Evolutionary conservation across 148 eudicot species (phyloP).

Genomic region (Fallopia convolvulus): DNA sequence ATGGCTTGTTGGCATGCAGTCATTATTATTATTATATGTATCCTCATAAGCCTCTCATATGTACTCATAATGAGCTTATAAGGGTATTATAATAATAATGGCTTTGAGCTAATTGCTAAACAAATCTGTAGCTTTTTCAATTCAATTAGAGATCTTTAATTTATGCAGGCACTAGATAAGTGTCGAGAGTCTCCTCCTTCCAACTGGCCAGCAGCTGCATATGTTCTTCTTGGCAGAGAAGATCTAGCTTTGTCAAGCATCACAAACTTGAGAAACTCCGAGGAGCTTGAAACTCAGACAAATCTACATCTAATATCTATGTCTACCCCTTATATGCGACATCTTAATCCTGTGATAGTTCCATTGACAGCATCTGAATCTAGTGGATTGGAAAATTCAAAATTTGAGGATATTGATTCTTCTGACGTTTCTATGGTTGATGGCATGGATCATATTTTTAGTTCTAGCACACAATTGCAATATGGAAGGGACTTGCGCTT

Average conservation of each 20-base stretch:
- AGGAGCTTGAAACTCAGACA: slow-evolving; percentile 46
- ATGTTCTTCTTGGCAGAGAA: slow-evolving; percentile 96
- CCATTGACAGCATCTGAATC: slow-evolving; percentile 73
- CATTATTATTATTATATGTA: too few species aligned
- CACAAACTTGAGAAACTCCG: slow-evolving; percentile 40
- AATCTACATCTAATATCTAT: slow-evolving; percentile 56
- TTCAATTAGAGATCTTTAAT: neutral
- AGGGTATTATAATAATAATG: too few species aligned
- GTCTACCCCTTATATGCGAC: slow-evolving; percentile 92
- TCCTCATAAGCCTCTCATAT: too few species aligned
- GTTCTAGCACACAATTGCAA: slow-evolving; percentile 77
- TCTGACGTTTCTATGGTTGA: slow-evolving; percentile 61
- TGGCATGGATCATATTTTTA: slow-evolving; percentile 98
- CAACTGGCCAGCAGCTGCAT: slow-evolving; percentile 97
- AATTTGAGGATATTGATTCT: slow-evolving; percentile 61
- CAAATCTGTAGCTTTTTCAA: neutral
- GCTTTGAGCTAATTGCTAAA: too few species aligned
- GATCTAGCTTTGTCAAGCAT: slow-evolving; percentile 75
- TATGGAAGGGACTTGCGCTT: slow-evolving; percentile 93
- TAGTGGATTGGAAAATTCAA: slow-evolving; percentile 43
- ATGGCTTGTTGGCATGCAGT: too few species aligned
- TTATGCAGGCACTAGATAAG: slow-evolving; percentile 65
- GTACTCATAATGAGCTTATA: too few species aligned
- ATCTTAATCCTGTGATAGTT: slow-evolving; percentile 75
- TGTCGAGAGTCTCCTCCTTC: slow-evolving; percentile 97